Evolutionary conservation across 306 rosid species (phyloP), one percentile per base, ranked within the genome.

Genomic region (Sicyos baderoa): DNA sequence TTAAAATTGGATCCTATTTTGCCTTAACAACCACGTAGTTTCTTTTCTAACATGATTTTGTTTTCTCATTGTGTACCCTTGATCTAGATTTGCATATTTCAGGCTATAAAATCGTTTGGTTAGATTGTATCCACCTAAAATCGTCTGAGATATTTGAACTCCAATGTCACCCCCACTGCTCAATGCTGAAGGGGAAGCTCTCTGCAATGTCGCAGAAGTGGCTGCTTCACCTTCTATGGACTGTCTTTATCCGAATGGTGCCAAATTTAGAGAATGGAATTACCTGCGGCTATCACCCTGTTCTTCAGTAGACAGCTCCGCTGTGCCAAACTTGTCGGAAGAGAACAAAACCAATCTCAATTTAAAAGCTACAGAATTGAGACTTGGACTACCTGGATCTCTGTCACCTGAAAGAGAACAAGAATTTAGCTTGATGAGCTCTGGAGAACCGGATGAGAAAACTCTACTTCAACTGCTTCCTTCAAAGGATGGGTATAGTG

Each of bases 321-420:
- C 77, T 8, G 84, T 84, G 6, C 86, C 96, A 0, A 82, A 76
- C 84, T 65, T 85, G 84, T 82, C 78, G 0, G 89, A 77, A 60
- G 95, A 73, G 82, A 87, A 82, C 78, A 87, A 77, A 68, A 86
- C 15, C 74, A 88, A 84, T 60, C 76, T 93, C 76, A 86, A 90
- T 78, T 81, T 90, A 75, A 86, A 81, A 84, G 97, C 97, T 67
- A 90, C 99, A 0, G 99, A 93, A 74, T 76, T 90, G 84, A 85
- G 91, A 82, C 85, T 93, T 37, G 97, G 97, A 52, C 96, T 93
- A 79, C 99, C 99, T 42, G 96, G 94, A 81, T 93, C 91, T 69
- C 91, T 82, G 49, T 90, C 99, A 3, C 96, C 96, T 0, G 96
- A 82, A 61, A 77, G 93, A 66, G 86, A 83, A 35, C 63, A 71